A percentile compares a stretch with the other conserved stretches of the same genome.
Conservation (phyloP, 2,329 filamentous ascomycete genomes). For the Parastagonospora nodorum region DNA sequence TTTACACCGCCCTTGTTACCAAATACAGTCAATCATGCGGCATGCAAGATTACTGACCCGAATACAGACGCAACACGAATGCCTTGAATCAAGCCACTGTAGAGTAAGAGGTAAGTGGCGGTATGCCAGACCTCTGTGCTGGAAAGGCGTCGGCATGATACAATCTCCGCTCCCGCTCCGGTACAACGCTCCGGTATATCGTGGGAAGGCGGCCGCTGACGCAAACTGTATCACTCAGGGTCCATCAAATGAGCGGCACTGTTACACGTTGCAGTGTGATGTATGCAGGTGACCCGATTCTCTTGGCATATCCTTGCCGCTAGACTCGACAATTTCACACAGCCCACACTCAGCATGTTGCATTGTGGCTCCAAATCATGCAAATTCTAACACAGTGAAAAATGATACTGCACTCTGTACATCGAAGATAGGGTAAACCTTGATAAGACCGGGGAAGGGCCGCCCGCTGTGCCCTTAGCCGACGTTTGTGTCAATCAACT, state of each 20-base stretch:
- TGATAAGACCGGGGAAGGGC: conserved; percentile 24
- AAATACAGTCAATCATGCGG: no score
- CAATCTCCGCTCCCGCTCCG: conserved; percentile 6
- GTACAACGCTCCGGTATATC: conserved; percentile 6
- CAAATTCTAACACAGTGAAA: no score
- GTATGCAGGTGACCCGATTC: conserved; percentile 20
- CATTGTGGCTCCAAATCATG: no score
- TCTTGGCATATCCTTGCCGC: conserved; percentile 10
- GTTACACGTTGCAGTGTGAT: conserved; percentile 10
- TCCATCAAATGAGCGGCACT: conserved; percentile 4
- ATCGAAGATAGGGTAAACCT: no score
- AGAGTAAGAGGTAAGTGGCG: conserved; percentile 4
- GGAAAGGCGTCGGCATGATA: conserved; percentile 12
- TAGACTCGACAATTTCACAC: neutral
- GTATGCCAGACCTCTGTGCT: neutral
- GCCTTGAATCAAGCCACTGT: neutral
- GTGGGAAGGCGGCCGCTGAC: conserved; percentile 17
- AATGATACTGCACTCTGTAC: neutral
- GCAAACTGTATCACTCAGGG: conserved; percentile 16
- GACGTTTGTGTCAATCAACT: conserved; percentile 31
- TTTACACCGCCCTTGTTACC: neutral
- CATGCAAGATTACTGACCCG: neutral
- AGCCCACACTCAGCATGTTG: no score
- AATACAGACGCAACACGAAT: neutral
- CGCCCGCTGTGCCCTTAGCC: conserved; percentile 16